Base-by-base conservation (phyloP, 345 rosid species). In the Ceriops decandra region DNA sequence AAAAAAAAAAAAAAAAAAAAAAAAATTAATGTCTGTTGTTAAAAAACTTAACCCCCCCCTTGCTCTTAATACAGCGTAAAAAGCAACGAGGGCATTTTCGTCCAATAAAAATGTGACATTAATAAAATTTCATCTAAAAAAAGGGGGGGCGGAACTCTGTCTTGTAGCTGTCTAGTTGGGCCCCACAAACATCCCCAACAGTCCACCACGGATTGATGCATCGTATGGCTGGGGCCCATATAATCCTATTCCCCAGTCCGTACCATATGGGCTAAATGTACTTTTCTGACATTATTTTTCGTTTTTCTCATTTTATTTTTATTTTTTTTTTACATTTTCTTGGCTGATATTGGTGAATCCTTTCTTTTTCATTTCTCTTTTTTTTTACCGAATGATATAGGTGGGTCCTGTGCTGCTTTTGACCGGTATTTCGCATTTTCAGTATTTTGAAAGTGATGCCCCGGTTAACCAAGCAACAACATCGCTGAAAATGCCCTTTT, bases 121-220 rank as follows among this genome's bases (percentile, higher is more conserved):
- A 61, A 80, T 68, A 31, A n/a, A 9, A 19, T 30, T 52, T 36
- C 3, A 59, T 28, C 0, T 28, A 28, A 28, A 28, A 28, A 63
- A 52, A 31, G 31, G 19, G 68, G 62, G 71, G 36, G 64, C 66
- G 70, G 74, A 53, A 38, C 6, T 80, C 82, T 80, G 90, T 84
- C 87, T 69, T 79, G 60, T 81, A 75, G 82, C 35, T 84, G 85
- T 82, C 32, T 19, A 9, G 31, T 42, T 63, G 51, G 82, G 61
- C 30, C 74, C 78, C 66, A 60, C 17, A 21, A 30, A 61, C 26
- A 31, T 52, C 22, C n/a, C 7, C 36, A 57, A 61, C 61, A 33
- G 36, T 7, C 10, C 10, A 35, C 71, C 52, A 57, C 71, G 84
- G 77, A 67, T 67, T 69, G 32, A 38, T 47, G 66, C 60, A 59